phyloP scores from a whole-genome alignment of 2,329 filamentous ascomycete species.

The Sarocladium oryzae region DNA sequence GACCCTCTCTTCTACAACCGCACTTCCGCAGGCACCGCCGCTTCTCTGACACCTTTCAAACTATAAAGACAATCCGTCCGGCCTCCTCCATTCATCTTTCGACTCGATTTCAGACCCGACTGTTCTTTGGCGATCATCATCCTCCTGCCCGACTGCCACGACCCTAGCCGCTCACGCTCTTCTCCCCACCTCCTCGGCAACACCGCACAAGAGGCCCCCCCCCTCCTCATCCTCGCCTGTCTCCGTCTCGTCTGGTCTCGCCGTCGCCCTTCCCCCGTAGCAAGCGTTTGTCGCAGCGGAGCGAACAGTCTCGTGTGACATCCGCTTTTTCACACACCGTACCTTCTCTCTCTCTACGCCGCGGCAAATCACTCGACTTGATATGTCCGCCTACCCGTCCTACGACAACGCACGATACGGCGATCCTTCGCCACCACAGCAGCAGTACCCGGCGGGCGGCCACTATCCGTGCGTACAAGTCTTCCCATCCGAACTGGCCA shows the following conservation, averaged over 20 bases:
- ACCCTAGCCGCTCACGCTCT: neutral
- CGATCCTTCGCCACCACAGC: constrained; percentile 27
- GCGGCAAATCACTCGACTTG: constrained; percentile 2
- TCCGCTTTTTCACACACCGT: neutral
- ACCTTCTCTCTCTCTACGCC: neutral
- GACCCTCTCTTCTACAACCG: neutral
- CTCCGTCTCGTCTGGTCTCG: neutral
- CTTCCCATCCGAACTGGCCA: neutral
- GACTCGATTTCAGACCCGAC: neutral
- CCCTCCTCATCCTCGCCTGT: neutral
- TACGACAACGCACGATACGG: constrained; percentile 44
- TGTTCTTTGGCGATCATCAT: too few species aligned
- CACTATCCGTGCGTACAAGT: constrained; percentile 43
- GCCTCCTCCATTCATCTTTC: neutral
- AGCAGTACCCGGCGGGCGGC: constrained; percentile 34
- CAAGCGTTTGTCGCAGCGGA: too few species aligned
- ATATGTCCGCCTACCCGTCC: constrained; percentile 58
- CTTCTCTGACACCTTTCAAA: neutral
- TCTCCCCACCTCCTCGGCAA: neutral
- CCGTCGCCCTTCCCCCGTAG: too few species aligned
- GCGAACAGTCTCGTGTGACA: neutral
- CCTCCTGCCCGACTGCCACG: neutral
- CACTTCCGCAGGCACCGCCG: neutral
- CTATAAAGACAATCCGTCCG: constrained; percentile 1
- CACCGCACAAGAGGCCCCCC: neutral